Evolutionary conservation across 768 basidiomycete species (phyloP).

Genomic region (Mycena galericulata): DNA sequence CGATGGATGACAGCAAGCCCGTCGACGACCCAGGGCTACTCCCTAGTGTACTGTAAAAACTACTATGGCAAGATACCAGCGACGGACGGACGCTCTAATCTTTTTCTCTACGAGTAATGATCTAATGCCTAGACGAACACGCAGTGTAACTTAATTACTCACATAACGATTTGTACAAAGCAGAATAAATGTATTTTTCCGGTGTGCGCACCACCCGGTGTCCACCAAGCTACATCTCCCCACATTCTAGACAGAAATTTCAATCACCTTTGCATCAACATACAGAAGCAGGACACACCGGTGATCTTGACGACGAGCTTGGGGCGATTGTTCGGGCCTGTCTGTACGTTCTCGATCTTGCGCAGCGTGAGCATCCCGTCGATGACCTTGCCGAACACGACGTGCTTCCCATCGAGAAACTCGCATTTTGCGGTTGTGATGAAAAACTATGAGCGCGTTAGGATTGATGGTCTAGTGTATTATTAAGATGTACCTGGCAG

Average conservation of each 20-base stretch:
- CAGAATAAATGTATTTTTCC: slow-evolving; percentile 18
- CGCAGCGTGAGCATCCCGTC: slow-evolving; percentile 96
- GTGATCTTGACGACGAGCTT: slow-evolving; percentile 91
- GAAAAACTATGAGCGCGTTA: slow-evolving; percentile 78
- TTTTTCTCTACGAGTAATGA: slow-evolving; percentile 13
- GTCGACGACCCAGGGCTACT: slow-evolving; percentile 53
- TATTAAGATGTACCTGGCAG: slow-evolving; percentile 71
- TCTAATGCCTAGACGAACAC: slow-evolving; percentile 19
- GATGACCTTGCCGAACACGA: slow-evolving; percentile 91
- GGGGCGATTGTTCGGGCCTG: slow-evolving; percentile 89
- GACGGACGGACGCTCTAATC: not conserved
- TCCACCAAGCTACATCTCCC: slow-evolving; percentile 48
- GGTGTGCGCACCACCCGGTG: not conserved
- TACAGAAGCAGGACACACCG: slow-evolving; percentile 59
- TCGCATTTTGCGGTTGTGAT: slow-evolving; percentile 95
- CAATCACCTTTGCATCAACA: not conserved
- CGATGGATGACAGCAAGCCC: slow-evolving; percentile 53
- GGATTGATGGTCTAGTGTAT: not conserved
- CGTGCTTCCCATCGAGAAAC: slow-evolving; percentile 95
- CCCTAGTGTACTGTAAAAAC: slow-evolving; percentile 56
- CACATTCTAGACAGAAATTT: slow-evolving; percentile 45
- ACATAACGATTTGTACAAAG: slow-evolving; percentile 10
- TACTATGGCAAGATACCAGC: no score
- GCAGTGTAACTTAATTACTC: slow-evolving; percentile 19
- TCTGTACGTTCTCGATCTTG: slow-evolving; percentile 96